phyloP scores from a whole-genome alignment of 345 rosid genomes.

The Eucalyptus melliodora region DNA sequence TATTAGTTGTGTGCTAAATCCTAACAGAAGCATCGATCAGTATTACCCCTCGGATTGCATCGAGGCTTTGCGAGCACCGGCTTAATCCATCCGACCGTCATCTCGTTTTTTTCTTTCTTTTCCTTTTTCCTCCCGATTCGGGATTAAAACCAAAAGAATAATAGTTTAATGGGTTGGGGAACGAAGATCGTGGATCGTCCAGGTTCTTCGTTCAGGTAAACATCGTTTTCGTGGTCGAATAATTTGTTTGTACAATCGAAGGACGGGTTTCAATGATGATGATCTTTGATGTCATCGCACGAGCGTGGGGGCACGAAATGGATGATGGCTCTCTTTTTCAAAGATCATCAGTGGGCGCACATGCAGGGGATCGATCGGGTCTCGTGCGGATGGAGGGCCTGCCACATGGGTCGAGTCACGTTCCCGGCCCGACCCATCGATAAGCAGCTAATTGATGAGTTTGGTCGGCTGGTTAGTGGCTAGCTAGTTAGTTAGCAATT shows the following conservation, averaged over 20 bases:
- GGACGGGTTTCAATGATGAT: neutral
- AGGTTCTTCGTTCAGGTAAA: neutral
- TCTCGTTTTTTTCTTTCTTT: neutral
- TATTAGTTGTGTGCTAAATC: neutral
- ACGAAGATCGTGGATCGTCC: neutral
- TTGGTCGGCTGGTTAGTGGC: neutral
- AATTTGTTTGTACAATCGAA: neutral
- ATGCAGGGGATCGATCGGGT: neutral
- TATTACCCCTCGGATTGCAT: neutral
- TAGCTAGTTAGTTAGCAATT: neutral
- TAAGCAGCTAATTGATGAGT: neutral
- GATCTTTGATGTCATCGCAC: neutral
- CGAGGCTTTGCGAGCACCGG: neutral
- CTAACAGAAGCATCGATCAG: neutral
- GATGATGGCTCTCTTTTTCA: neutral
- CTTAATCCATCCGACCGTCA: accelerated
- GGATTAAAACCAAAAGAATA: neutral
- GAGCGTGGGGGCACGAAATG: neutral
- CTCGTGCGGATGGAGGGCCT: neutral
- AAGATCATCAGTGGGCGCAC: neutral
- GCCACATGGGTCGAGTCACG: neutral
- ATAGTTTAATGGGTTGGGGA: neutral
- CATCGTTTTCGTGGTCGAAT: neutral
- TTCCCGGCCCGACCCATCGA: neutral
- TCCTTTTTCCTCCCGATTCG: neutral